Base-by-base conservation (phyloP, 495 filamentous ascomycete genomes). In the Lichenothelia convexa region DNA sequence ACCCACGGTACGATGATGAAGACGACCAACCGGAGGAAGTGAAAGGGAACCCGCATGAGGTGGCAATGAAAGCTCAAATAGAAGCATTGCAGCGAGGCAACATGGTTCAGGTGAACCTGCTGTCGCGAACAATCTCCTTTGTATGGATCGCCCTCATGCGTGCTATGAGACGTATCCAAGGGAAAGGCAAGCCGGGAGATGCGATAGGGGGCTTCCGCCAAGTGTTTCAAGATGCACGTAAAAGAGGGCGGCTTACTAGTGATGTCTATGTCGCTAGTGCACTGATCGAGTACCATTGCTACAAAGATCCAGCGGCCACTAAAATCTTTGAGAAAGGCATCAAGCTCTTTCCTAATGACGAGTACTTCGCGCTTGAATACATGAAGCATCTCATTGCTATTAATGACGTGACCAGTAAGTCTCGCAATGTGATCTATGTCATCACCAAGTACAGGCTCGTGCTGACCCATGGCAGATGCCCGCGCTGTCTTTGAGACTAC, bases 271-370 rank as follows among this genome's bases (percentile, higher is more conserved):
- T 92, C 38, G 87, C 81, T 5, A 79, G 75, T 48, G 87, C 89
- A 18, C 65, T 92, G 37, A 79, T 95, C 46, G 89, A 97, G 47
- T 86, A 89, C 54, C 75, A 85, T 47, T 89, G 89, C 45, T 97
- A 97, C 55, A 85, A 92, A 47, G 89, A 95, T 40, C 70, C 73
- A 2, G 78, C 86, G 0, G 87, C 83, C 4, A 78, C 77, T 21
- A 92, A 82, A 56, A 94, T 97, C 37, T 95, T 93, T 50, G 91
- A 97, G 43, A 73, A 85, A 20, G 89, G 91, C 24, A 72, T 86
- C 32, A 87, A 80, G 46, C 63, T 97, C 1, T 95, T 93, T 51
- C 84, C 85, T 0, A 78, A 89, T 15, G 86, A 94, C 46, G 87
- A 91, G 49, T 63, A 71, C 34, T 95, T 93, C 57, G 78, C 85